Evolutionary conservation across 306 rosid species (phyloP), one percentile per base, ranked within the genome.

Genomic region (Malus sylvestris): DNA sequence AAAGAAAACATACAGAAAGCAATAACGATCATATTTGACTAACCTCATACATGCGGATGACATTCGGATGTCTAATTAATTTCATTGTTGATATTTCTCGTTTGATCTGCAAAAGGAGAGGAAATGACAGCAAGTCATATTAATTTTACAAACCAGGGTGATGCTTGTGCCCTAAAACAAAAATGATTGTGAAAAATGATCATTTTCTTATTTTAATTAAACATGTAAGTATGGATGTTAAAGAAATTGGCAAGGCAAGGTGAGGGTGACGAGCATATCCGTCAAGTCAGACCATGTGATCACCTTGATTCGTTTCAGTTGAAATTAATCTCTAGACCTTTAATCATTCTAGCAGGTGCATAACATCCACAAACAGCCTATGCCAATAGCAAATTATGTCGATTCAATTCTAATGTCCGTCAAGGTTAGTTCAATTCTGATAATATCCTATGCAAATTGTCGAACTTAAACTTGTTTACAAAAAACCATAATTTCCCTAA

Each of bases 61-160:
- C 98, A 73, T 95, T 92, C 32, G 98, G 98, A 75, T 95, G 97
- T 82, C 90, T 90, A 61, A 95, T 88, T 59, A 95, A 86, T 80
- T 92, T 95, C 98, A 95, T 95, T 2, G 98, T 95, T 35, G 96
- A 90, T 81, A 95, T 95, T 81, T 95, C 98, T 77, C 97, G 92
- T 74, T 95, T 95, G 81, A 95, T 92, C 98, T 95, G 91, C 84
- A 81, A 14, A 64, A 53, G 23, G 46, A 64, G 75, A 82, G 58
- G 78, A 59, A 15, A 46, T 81, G 77, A 46, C 51, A 66, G 25
- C 23, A 74, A 20, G 75, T 55, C 70, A 30, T 29, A 58, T 58
- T 22, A 11, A 20, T 20, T 58, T 68, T 32, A 51, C 10, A 55
- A n/a, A 4, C 40, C 76, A 35, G 6, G 23, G 22, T 14, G 27